Evolutionary conservation across 2,329 filamentous ascomycete genomes (phyloP), one percentile per base, ranked within the genome.

Genomic region (Anthostomella pinea): DNA sequence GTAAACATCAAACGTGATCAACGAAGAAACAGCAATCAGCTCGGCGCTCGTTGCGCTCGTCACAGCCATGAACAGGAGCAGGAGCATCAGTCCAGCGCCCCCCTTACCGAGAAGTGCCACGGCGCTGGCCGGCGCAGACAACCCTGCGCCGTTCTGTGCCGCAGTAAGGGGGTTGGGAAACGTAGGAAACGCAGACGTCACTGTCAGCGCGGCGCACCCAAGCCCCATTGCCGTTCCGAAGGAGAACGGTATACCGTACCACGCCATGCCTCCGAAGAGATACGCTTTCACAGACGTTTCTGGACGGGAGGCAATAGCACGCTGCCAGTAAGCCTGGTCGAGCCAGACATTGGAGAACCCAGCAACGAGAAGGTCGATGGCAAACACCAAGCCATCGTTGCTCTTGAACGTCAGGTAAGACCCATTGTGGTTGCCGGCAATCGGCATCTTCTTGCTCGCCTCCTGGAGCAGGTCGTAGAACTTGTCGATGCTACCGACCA

Each of bases 21-120:
- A 40, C 4, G 60, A 59, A 2, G 60, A 61, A 3, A 63, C 58
- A 3, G 59, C 66, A 11, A 72, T 69, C 5, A 70, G 57, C 38
- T 72, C 66, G 0, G 68, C 65, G 2, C 45, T 64, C 28, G 68
- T 68, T 1, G 63, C 63, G 4, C 56, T 60, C 0, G 69, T 71
- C 5, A 69, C 65, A 4, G 67, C 66, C 68, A 71, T 71, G 56
- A 72, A 72, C 1, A 70, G 57, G 11, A 69, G 56, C 4, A 71
- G 46, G 9, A 66, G 51, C 46, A 65, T 46, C 8, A 60, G 48
- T 2, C 51, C 57, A 0, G 60, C 57, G 2, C 62, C 63, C n/a
- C 57, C 57, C 22, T 48, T 57, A 1, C 63, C 60, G 2, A 67
- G 50, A 5, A 69, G 46, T 1, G 64, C 58, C 24, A 61, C 54